phyloP scores from a whole-genome alignment of 805 yeast genomes.

The Saccharomycopsis sp. region DNA sequence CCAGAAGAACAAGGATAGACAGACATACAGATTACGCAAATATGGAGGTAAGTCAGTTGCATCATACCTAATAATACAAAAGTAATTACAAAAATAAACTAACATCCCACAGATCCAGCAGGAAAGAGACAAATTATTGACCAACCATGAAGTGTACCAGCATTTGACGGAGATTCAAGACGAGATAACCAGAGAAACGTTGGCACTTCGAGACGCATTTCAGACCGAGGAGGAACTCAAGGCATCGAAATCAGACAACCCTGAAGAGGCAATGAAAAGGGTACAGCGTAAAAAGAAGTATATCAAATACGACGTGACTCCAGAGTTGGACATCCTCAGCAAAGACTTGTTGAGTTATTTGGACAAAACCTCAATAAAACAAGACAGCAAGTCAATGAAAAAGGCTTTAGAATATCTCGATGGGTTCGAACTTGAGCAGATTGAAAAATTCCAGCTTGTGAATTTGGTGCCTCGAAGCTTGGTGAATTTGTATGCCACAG shows the following conservation, averaged over 20 bases:
- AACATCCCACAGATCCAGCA: slow-evolving; percentile 23
- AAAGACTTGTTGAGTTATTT: background rate
- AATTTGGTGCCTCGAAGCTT: slow-evolving; percentile 74
- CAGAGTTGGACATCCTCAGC: background rate
- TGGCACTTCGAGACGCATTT: background rate
- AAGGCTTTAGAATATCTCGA: slow-evolving; percentile 24
- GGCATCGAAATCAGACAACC: background rate
- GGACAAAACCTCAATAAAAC: background rate
- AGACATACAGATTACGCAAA: too few species aligned
- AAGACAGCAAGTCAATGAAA: background rate
- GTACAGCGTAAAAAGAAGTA: background rate
- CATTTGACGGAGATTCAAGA: slow-evolving; percentile 36
- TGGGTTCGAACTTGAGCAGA: slow-evolving; percentile 58
- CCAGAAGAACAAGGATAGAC: too few species aligned
- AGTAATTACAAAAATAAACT: background rate
- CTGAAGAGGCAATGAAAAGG: background rate
- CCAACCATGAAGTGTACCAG: slow-evolving; percentile 50
- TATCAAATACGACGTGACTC: background rate
- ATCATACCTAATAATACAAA: too few species aligned
- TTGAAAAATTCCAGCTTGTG: slow-evolving; percentile 78
- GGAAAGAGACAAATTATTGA: slow-evolving; percentile 46
- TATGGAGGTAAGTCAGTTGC: background rate
- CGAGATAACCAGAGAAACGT: background rate
- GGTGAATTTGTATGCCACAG: slow-evolving; percentile 70
- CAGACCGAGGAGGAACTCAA: background rate